phyloP scores from a whole-genome alignment of 2,329 filamentous ascomycete genomes.

The Mycosphaerella sp. region DNA sequence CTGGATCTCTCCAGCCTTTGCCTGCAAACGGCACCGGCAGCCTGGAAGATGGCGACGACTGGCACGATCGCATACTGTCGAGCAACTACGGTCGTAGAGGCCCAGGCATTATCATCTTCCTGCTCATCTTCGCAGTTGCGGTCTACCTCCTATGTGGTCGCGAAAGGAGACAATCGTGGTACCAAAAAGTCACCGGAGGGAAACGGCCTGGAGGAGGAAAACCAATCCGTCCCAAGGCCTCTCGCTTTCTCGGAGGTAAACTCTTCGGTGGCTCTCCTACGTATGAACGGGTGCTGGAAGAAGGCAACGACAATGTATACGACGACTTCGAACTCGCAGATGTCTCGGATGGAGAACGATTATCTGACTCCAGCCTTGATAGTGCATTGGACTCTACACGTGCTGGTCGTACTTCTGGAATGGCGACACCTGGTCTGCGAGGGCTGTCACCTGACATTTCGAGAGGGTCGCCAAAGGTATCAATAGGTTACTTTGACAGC shows the following conservation, averaged over 20 bases:
- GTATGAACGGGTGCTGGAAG: conserved; percentile 83
- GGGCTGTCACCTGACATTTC: conserved; percentile 30
- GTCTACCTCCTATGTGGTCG: conserved; percentile 72
- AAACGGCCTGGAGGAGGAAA: conserved; percentile 35
- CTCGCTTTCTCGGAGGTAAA: conserved; percentile 41
- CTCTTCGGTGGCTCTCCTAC: conserved; percentile 54
- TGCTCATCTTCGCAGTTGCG: conserved; percentile 64
- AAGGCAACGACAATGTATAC: conserved; percentile 63
- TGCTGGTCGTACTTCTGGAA: conserved; percentile 56
- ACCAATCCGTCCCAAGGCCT: conserved; percentile 1
- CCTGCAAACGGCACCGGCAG: conserved; percentile 39
- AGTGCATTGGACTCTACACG: conserved; percentile 39
- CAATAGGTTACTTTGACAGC: conserved; percentile 43
- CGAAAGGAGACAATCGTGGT: conserved; percentile 59
- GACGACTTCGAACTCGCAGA: conserved; percentile 73
- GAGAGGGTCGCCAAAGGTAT: conserved; percentile 24
- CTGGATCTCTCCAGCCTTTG: conserved; percentile 35
- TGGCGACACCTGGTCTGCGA: conserved; percentile 53
- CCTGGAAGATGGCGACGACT: conserved; percentile 44
- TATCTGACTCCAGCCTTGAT: conserved; percentile 16
- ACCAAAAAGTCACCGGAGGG: conserved; percentile 49
- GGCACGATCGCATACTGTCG: conserved; percentile 58
- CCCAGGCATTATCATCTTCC: conserved; percentile 69
- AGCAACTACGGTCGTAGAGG: conserved; percentile 59
- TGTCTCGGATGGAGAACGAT: conserved; percentile 50